Evolutionary conservation across 169 alveolate species (phyloP).

Genomic region (Plasmodium gaboni): DNA sequence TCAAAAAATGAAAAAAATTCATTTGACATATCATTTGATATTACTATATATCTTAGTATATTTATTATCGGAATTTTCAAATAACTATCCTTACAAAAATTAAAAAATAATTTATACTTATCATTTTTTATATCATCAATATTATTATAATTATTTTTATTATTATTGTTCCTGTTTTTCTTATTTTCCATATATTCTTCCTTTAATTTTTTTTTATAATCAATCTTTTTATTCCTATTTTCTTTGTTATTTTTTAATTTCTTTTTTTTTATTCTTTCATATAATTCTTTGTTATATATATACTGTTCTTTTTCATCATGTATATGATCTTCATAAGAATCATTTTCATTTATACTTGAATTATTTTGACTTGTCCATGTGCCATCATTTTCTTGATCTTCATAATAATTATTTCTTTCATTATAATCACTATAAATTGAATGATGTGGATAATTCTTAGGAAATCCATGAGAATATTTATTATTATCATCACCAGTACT

Average conservation of each 20-base stretch:
- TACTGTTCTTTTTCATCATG: not conserved
- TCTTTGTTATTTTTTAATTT: not conserved
- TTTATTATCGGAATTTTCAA: constrained; percentile 63
- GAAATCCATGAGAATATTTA: not conserved
- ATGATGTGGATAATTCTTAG: too few relatives aligned
- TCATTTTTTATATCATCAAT: constrained; percentile 17
- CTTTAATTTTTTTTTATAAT: not conserved
- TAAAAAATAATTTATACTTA: constrained; percentile 17
- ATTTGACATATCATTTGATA: constrained; percentile 6
- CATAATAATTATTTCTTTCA: not conserved
- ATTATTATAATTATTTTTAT: not conserved
- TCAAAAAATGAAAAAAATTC: constrained; percentile 56
- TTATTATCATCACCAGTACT: not conserved
- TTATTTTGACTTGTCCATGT: not conserved
- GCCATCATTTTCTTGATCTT: not conserved
- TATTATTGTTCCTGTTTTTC: not conserved
- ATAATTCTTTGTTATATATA: not conserved
- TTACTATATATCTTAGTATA: constrained; percentile 51
- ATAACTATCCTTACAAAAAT: constrained; percentile 34
- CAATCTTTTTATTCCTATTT: not conserved
- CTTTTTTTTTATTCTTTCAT: constrained; percentile 3
- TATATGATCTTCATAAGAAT: not conserved
- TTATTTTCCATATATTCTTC: not conserved
- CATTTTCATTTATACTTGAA: not conserved
- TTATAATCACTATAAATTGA: not conserved